phyloP scores from a whole-genome alignment of 306 rosid species.

The Cajanus cajan region DNA sequence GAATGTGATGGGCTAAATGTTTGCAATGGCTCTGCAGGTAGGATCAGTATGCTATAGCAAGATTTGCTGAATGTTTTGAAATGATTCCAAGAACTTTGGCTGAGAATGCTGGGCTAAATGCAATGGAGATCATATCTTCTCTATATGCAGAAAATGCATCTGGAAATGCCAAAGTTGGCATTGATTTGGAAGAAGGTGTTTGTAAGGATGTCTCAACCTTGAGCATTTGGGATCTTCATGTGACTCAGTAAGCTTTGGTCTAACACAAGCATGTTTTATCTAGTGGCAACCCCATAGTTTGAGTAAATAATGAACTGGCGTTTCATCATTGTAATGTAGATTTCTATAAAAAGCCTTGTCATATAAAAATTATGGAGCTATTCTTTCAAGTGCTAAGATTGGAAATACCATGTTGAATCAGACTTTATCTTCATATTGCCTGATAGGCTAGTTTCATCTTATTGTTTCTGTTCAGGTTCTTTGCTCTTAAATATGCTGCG shows the following conservation, averaged over 20 bases:
- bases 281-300: neutral
- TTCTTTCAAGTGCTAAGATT: neutral
- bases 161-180: constrained; percentile 87
- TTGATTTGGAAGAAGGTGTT: constrained; percentile 76
- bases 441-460: constrained; percentile 6
- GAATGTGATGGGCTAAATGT: neutral
- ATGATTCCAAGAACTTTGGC: constrained; percentile 89
- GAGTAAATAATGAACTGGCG: neutral
- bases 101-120: constrained; percentile 94
- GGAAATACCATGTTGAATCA: neutral
- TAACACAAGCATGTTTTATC: neutral
- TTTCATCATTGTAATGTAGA: neutral
- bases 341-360: neutral
- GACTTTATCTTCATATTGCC: neutral
- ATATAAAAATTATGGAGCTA: neutral
- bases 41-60: constrained; percentile 97
- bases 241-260: constrained; percentile 66
- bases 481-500: constrained; percentile 90
- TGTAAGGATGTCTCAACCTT: constrained; percentile 70
- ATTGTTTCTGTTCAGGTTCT: constrained; percentile 50
- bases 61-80: constrained; percentile 96
- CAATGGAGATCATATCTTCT: constrained; percentile 96
- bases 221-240: constrained; percentile 81
- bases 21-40: constrained; percentile 58
- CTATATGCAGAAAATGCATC: constrained; percentile 96